Base-by-base conservation (phyloP, 163 green algal genomes). In the Chlorella variabilis region DNA sequence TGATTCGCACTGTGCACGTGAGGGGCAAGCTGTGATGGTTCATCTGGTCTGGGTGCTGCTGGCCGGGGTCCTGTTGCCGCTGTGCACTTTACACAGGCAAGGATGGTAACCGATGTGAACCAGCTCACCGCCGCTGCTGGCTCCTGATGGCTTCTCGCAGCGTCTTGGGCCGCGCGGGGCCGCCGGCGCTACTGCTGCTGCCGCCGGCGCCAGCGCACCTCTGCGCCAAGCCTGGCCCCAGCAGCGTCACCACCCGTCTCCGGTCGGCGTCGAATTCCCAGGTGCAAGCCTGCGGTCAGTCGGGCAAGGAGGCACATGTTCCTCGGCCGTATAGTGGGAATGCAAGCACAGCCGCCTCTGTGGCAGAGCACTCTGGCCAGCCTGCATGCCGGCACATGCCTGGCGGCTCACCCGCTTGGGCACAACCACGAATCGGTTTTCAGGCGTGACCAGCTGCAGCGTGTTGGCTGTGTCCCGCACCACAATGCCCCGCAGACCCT, bases 211-310 rank as follows among this genome's bases (percentile, higher is more conserved):
- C 23, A 21, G 8, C 13, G 5, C 34, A 31, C n/a, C 73, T 36
- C 38, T 33, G 36, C 2, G 56, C 73, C 56, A 80, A 56, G 25
- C 73, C 73, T 0, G 73, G 73, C 7, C 73, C 73, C n/a, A 80
- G 73, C 73, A 80, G 73, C n/a, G 36, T 69, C 34, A 70, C 73
- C 56, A 80, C 73, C 17, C 73, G 73, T 36, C 73, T 54, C 38
- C 73, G 54, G 56, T 80, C 73, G 13, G 73, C 56, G 42, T 80
- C 73, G 58, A 70, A 69, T 56, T 80, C 56, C 73, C 73, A 80
- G n/a, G 73, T 80, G 73, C 73, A 80, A 18, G 65, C 36, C 73
- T 80, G 73, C 54, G 23, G 23, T 54, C 11, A 54, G 45, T n/a
- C n/a, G n/a, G n/a, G n/a, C n/a, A n/a, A n/a, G n/a, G n/a, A n/a